phyloP scores from a whole-genome alignment of 768 basidiomycete genomes.

The Mycena latifolia region DNA sequence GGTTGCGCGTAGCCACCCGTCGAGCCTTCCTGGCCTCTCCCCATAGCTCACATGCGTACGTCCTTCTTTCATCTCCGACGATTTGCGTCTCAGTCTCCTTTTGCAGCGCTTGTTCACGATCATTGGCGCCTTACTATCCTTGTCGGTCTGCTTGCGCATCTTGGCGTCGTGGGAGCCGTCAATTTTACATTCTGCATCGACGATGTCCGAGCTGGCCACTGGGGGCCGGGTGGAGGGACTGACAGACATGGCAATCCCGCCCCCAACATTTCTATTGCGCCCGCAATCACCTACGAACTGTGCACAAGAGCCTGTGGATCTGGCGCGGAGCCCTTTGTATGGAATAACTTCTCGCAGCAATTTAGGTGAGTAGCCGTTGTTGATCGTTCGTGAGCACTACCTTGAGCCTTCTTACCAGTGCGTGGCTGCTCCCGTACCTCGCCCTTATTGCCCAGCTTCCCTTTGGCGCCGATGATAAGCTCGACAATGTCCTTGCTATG shows the following conservation, averaged over 20 bases:
- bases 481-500: conserved; percentile 51
- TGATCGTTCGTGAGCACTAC: not conserved
- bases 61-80: too few species aligned
- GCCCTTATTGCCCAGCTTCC: conserved; percentile 58
- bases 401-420: conserved; percentile 7
- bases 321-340: conserved; percentile 36
- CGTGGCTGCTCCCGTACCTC: conserved; percentile 59
- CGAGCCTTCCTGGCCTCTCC: too few species aligned
- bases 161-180: not conserved
- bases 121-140: not conserved
- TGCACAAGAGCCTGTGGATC: conserved; percentile 39
- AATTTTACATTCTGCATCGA: conserved; percentile 13
- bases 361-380: too few species aligned
- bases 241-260: conserved; percentile 36
- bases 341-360: conserved; percentile 44
- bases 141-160: not conserved
- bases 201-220: not conserved
- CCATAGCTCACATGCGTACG: too few species aligned
- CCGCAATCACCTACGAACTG: conserved; percentile 38
- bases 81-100: too few species aligned
- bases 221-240: conserved; percentile 4
- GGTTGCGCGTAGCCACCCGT: too few species aligned
- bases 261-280: conserved; percentile 30
- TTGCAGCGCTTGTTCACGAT: not conserved
- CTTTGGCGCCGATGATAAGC: conserved; percentile 49